Evolutionary conservation across 345 rosid species (phyloP), one percentile per base, ranked within the genome.

Genomic region (Passiflora organensis): DNA sequence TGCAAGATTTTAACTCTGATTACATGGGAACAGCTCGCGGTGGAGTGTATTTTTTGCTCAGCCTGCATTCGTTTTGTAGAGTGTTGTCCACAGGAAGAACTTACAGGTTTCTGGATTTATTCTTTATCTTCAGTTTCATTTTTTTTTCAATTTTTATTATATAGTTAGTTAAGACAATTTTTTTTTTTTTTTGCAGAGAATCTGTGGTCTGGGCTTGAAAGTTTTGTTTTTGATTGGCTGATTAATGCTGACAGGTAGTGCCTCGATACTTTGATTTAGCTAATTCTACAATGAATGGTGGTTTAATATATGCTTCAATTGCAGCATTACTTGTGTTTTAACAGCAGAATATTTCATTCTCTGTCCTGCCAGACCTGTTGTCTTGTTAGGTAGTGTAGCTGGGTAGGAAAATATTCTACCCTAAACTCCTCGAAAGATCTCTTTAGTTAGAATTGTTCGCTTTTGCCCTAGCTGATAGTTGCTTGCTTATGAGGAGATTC

Each of bases 121-220:
- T 55, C 15, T 59, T 54, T 25, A 59, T 54, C 72, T 28, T 66
- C 41, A 32, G 38, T 65, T 32, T 58, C 56, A 24, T 23, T 55
- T 65, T 59, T 14, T 42, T 49, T 28, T 3, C 34, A 28, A 2
- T 28, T 28, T 28, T 8, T 3, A 2, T 49, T 64, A 17, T 56
- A 19, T 53, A 45, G 34, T 49, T 54, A 20, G 60, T 16, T 70
- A 25, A 45, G 38, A 53, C 67, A 32, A 23, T 34, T 66, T 57
- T 34, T 66, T 57, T 43, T 57, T 62, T 55, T 55, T 53, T 50
- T 70, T 72, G 80, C 89, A 91, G 99, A 91, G 80, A 89, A 78
- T 77, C 99, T 91, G 42, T 91, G 99, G 96, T 88, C 86, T 64
- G 99, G 96, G 69, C 96, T 91, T 73, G 99, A 91, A 73, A 88